Percentiles rank a stretch among this genome's conserved stretches.
phyloP scores from a whole-genome alignment of 75 land plant genomes.

The Pinus albicaulis region DNA sequence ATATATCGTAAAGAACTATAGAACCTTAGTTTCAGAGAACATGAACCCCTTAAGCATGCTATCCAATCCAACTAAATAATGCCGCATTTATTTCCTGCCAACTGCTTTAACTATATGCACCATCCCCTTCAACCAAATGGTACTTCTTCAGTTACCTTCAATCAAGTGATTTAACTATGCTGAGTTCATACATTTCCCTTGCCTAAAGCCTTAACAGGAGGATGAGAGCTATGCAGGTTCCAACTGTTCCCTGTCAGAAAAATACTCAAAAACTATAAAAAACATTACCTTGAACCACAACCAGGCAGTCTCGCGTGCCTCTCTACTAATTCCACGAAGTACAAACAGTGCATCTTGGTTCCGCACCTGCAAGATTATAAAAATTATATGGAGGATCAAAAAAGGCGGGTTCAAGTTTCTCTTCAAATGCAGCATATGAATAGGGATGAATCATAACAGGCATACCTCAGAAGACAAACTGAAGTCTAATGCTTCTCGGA shows the following conservation, averaged over 20 bases:
- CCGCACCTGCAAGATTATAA: slow-evolving; percentile 61
- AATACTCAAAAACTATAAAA: background rate
- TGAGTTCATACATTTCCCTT: too few relatives aligned
- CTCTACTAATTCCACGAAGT: slow-evolving; percentile 60
- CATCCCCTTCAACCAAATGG: too few relatives aligned
- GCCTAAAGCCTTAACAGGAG: too few relatives aligned
- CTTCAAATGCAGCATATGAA: background rate
- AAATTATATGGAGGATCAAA: background rate
- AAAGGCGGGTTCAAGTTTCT: background rate
- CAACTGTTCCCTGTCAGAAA: too few relatives aligned
- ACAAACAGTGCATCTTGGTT: slow-evolving; percentile 87
- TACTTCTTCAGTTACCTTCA: too few relatives aligned
- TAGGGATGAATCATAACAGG: background rate
- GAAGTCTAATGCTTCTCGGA: slow-evolving; percentile 86
- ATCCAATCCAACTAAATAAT: too few relatives aligned
- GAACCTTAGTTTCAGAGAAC: too few relatives aligned
- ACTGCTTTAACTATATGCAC: too few relatives aligned
- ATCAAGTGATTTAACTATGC: background rate
- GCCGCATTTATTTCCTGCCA: too few relatives aligned
- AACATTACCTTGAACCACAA: slow-evolving; percentile 77
- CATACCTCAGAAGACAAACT: slow-evolving; percentile 77
- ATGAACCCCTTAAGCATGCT: too few relatives aligned
- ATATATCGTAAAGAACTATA: too few relatives aligned
- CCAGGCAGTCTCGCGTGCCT: slow-evolving; percentile 89
- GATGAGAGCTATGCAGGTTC: too few relatives aligned